phyloP scores from a whole-genome alignment of 2,329 filamentous ascomycete genomes.

The Penicillium sclerotiorum region DNA sequence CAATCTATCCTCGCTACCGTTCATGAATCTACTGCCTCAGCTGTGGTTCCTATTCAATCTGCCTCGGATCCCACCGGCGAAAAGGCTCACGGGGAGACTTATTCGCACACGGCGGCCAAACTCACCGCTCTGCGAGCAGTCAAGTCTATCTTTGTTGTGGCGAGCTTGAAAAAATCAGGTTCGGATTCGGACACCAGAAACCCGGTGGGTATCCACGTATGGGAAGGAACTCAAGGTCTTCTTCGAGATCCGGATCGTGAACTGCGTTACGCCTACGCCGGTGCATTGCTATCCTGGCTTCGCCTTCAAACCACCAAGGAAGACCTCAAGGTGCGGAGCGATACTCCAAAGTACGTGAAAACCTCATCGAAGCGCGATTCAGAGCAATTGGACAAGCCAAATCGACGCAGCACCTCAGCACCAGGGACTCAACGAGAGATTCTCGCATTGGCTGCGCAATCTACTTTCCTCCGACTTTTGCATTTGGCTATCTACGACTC shows the following conservation, averaged over 20 bases:
- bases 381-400: slow-evolving; percentile 43
- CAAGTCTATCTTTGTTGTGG: slow-evolving; percentile 78
- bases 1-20: slow-evolving; percentile 40
- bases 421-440: slow-evolving; percentile 63
- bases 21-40: slow-evolving; percentile 20
- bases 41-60: slow-evolving; percentile 25
- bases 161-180: slow-evolving; percentile 67
- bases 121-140: slow-evolving; percentile 73
- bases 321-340: slow-evolving; percentile 67
- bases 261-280: slow-evolving; percentile 82
- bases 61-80: slow-evolving; percentile 38
- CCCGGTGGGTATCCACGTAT: slow-evolving; percentile 76
- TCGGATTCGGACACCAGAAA: slow-evolving; percentile 69
- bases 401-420: slow-evolving; percentile 69
- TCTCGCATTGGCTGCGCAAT: slow-evolving; percentile 54
- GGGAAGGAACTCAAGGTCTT: slow-evolving; percentile 97
- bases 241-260: slow-evolving; percentile 75
- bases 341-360: slow-evolving; percentile 50
- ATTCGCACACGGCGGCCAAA: slow-evolving; percentile 64
- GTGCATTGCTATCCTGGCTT: slow-evolving; percentile 82
- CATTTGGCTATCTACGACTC: slow-evolving; percentile 91
- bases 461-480: slow-evolving; percentile 78
- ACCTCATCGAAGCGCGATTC: slow-evolving; percentile 47
- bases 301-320: slow-evolving; percentile 72
- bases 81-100: slow-evolving; percentile 57